These are phyloP conservation scores for Reutealis trisperma DNA, from an alignment of 345 rosid genomes.

Conservation along the genomic window DNA sequence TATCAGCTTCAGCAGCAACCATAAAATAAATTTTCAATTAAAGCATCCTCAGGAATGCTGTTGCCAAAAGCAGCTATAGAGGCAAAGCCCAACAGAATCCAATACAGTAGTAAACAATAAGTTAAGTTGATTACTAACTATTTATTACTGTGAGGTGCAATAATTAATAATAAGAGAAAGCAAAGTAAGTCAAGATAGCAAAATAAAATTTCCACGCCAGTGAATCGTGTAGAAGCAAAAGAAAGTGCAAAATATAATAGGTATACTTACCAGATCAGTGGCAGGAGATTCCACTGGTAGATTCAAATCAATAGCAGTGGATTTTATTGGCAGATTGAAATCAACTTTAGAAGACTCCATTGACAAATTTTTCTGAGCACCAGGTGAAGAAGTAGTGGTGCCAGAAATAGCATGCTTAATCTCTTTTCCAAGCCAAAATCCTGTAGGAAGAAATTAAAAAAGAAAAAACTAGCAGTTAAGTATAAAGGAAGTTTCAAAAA, in stretches of 20 bases:
- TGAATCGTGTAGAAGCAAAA: neutral
- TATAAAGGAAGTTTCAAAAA: slow-evolving; percentile 21
- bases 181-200: neutral
- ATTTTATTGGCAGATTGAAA: slow-evolving; percentile 23
- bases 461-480: slow-evolving; percentile 28
- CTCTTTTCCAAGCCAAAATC: slow-evolving; percentile 38
- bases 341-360: slow-evolving; percentile 33
- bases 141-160: no score
- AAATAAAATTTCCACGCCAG: neutral
- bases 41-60: neutral
- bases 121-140: no score
- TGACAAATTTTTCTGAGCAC: slow-evolving; percentile 24
- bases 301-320: slow-evolving; percentile 22
- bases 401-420: slow-evolving; percentile 58
- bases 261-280: slow-evolving; percentile 32
- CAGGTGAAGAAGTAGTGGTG: slow-evolving; percentile 44
- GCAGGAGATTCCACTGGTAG: slow-evolving; percentile 5
- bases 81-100: no score
- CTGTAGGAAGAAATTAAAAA: slow-evolving; percentile 24
- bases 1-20: neutral
- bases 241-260: neutral
- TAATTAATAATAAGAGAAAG: no score
- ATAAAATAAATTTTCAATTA: neutral
- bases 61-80: neutral
- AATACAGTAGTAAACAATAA: neutral